Evolutionary conservation across 768 basidiomycete species (phyloP).

Genomic region (Trametes cinnabarina): DNA sequence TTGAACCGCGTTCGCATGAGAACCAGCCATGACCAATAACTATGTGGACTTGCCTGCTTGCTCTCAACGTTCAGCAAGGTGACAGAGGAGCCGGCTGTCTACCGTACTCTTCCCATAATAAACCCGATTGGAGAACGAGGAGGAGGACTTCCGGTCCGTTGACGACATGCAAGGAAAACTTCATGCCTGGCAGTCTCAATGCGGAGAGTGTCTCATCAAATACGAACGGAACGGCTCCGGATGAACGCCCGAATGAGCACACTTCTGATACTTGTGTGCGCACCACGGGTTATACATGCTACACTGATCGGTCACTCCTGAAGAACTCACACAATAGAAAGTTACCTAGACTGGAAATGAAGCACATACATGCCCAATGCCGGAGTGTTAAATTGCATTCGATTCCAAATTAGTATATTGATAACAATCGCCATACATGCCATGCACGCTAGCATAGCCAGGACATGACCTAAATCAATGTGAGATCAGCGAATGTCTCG

Average conservation of each 20-base stretch:
- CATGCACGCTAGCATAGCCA: no score
- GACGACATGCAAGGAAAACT: conserved; percentile 28
- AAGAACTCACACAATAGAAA: neutral
- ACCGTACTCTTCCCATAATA: conserved; percentile 20
- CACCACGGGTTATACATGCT: neutral
- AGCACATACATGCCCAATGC: no score
- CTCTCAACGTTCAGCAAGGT: conserved; percentile 30
- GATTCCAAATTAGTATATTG: no score
- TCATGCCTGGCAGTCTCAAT: conserved; percentile 43
- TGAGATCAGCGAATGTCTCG: no score
- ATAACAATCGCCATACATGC: no score
- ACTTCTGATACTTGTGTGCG: conserved; percentile 43
- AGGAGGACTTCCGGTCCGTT: conserved; percentile 15
- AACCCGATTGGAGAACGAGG: conserved; percentile 24
- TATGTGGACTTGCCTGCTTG: conserved; percentile 27
- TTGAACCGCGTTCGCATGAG: conserved; percentile 22
- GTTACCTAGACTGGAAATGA: neutral
- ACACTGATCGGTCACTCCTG: neutral
- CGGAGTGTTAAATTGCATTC: no score
- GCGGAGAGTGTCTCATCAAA: conserved; percentile 42
- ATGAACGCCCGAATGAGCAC: conserved; percentile 35
- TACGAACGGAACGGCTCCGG: conserved; percentile 45
- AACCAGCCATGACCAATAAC: conserved; percentile 30
- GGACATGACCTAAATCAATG: no score
- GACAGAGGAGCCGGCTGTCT: conserved; percentile 27